Evolutionary conservation across 805 yeast species (phyloP).

Genomic region (Cyberlindnera mrakii): DNA sequence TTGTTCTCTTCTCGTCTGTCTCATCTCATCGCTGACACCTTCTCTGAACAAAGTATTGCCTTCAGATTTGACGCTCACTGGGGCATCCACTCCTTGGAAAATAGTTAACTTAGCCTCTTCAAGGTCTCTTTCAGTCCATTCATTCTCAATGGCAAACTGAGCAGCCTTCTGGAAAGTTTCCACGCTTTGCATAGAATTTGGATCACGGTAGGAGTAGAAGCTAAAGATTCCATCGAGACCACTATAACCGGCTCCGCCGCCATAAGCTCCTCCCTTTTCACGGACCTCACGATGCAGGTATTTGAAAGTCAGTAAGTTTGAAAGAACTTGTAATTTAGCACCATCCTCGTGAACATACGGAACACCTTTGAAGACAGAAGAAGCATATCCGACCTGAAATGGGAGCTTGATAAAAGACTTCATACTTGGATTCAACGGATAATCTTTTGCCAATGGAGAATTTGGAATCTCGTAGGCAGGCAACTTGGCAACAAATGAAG

Average conservation of each 20-base stretch:
- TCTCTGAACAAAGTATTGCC: constrained; percentile 62
- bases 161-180: constrained; percentile 51
- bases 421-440: constrained; percentile 13
- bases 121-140: constrained; percentile 58
- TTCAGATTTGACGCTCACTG: constrained; percentile 73
- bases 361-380: constrained; percentile 61
- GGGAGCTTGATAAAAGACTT: constrained; percentile 64
- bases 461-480: constrained; percentile 15
- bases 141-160: constrained; percentile 37
- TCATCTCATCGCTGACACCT: constrained; percentile 71
- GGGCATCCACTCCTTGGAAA: constrained; percentile 90
- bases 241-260: constrained; percentile 86
- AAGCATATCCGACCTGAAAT: constrained; percentile 82
- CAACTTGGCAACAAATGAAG: constrained; percentile 23
- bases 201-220: constrained; percentile 91
- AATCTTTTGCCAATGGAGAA: constrained; percentile 4
- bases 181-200: constrained; percentile 70
- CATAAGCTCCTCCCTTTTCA: constrained; percentile 97
- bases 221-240: constrained; percentile 76
- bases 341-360: constrained; percentile 67
- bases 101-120: constrained; percentile 88
- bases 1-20: constrained; percentile 71
- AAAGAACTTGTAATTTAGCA: constrained; percentile 75
- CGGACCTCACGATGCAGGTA: constrained; percentile 84
- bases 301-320: constrained; percentile 76